A percentile compares a stretch with the other conserved stretches of the same genome.
Evolutionary conservation across 768 basidiomycete genomes (phyloP).

Genomic region (button mushroom (Agaricus bisporus)): DNA sequence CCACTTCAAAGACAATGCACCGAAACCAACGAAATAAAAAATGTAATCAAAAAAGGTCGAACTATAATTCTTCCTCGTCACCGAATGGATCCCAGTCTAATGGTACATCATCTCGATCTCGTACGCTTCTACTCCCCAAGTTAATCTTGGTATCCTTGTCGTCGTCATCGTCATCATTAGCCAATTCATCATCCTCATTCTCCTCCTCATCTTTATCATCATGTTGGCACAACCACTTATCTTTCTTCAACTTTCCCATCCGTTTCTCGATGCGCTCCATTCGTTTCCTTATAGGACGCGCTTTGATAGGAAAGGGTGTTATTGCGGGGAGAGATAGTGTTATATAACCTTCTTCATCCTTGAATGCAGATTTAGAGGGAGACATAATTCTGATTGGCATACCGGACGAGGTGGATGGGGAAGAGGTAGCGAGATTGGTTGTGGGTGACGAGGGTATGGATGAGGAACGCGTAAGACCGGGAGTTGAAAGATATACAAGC

Average conservation of each 20-base stretch:
- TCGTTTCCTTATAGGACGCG: conserved; percentile 30
- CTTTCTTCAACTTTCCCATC: conserved; percentile 25
- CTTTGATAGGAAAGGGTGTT: conserved; percentile 36
- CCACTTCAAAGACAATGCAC: not conserved
- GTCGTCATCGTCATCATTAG: conserved; percentile 6
- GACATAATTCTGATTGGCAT: conserved; percentile 6
- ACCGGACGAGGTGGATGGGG: conserved; percentile 7
- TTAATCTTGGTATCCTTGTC: conserved; percentile 3
- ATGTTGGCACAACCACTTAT: conserved; percentile 22
- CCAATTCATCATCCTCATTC: conserved; percentile 13
- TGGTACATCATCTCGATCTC: conserved; percentile 11
- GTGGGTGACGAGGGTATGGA: conserved; percentile 11
- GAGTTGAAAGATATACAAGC: conserved; percentile 14
- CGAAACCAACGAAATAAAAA: not conserved
- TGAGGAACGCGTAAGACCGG: conserved; percentile 13
- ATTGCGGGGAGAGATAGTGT: conserved; percentile 15
- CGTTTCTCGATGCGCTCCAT: conserved; percentile 22
- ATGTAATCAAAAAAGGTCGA: not conserved
- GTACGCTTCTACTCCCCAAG: conserved; percentile 5
- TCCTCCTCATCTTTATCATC: conserved; percentile 25
- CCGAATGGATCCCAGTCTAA: conserved; percentile 24
- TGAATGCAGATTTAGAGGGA: conserved; percentile 1
- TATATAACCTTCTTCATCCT: conserved; percentile 11
- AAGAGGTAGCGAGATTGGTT: conserved; percentile 2
- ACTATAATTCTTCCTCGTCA: conserved; percentile 24